A percentile compares a stretch with the other conserved stretches of the same genome.
phyloP scores from a whole-genome alignment of 2,329 filamentous ascomycete species.

The Phoma herbarum region DNA sequence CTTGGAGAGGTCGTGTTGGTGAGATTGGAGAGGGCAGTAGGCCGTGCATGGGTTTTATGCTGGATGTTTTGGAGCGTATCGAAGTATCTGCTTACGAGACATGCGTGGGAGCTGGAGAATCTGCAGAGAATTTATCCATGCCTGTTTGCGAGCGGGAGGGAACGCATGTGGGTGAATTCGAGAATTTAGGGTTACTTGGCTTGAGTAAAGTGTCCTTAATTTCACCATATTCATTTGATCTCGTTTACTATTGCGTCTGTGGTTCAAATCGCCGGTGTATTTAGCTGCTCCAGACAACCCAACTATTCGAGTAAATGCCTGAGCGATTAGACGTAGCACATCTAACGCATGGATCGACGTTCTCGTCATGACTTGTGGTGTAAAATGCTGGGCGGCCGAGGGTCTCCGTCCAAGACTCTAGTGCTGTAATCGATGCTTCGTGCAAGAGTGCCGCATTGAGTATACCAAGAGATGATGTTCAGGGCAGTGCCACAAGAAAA shows the following conservation, averaged over 20 bases:
- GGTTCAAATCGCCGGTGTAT: no score
- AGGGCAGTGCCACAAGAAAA: slow-evolving; percentile 7
- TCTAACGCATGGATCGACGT: neutral
- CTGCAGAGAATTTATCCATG: slow-evolving; percentile 3
- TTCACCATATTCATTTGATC: no score
- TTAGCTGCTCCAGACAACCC: no score
- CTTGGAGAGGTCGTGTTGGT: slow-evolving; percentile 8
- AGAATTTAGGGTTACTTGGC: no score
- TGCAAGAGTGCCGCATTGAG: slow-evolving; percentile 23
- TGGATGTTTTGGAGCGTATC: slow-evolving; percentile 35
- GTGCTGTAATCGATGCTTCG: slow-evolving; percentile 29
- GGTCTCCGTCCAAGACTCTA: slow-evolving; percentile 34
- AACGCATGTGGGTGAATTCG: neutral
- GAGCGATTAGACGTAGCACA: no score
- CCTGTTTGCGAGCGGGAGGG: neutral
- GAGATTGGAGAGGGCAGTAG: slow-evolving; percentile 20
- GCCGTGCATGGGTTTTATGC: slow-evolving; percentile 27
- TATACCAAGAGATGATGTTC: slow-evolving; percentile 28
- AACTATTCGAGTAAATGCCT: no score
- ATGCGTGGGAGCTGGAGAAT: slow-evolving; percentile 25
- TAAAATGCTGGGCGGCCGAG: slow-evolving; percentile 1
- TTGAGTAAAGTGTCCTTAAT: no score
- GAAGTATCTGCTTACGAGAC: slow-evolving; percentile 21
- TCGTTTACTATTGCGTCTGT: no score
- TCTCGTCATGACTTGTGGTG: neutral